Evolutionary conservation across 768 basidiomycete species (phyloP).

Genomic region (Leucocoprinus birnbaumii): DNA sequence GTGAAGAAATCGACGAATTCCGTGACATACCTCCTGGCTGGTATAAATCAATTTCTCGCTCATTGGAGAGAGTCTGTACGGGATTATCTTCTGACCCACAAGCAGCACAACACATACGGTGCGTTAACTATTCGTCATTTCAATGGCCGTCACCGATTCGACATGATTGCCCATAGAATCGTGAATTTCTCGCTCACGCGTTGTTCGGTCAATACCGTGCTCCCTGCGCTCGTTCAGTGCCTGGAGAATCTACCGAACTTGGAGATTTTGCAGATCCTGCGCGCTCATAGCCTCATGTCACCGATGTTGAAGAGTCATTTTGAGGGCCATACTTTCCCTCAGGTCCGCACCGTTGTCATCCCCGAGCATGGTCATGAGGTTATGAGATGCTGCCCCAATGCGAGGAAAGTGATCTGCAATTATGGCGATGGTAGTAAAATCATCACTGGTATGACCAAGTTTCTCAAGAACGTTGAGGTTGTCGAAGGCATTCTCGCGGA

Average conservation of each 20-base stretch:
- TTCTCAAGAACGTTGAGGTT: conserved; percentile 22
- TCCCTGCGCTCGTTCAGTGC: conserved; percentile 24
- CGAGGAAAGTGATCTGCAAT: conserved; percentile 20
- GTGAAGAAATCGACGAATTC: neutral
- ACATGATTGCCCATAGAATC: conserved; percentile 11
- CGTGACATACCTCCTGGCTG: neutral
- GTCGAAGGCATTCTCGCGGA: conserved; percentile 18
- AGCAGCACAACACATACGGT: conserved; percentile 7
- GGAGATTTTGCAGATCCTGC: conserved; percentile 27
- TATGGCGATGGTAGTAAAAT: conserved; percentile 22
- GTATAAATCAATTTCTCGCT: conserved; percentile 1
- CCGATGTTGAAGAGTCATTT: conserved; percentile 23
- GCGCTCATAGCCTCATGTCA: conserved; percentile 29
- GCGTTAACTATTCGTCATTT: neutral
- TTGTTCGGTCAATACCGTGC: conserved; percentile 18
- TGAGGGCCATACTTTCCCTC: conserved; percentile 17
- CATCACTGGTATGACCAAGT: conserved; percentile 19
- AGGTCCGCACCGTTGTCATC: conserved; percentile 22
- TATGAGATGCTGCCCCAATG: conserved; percentile 25
- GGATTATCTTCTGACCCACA: neutral
- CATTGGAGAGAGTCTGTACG: conserved; percentile 4
- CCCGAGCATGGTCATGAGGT: conserved; percentile 28
- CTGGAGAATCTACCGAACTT: conserved; percentile 24
- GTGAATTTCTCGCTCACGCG: conserved; percentile 27
- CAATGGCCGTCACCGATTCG: neutral